Conservation (phyloP, 441 rosid species). For the Arabidopsis hybrid region DNA sequence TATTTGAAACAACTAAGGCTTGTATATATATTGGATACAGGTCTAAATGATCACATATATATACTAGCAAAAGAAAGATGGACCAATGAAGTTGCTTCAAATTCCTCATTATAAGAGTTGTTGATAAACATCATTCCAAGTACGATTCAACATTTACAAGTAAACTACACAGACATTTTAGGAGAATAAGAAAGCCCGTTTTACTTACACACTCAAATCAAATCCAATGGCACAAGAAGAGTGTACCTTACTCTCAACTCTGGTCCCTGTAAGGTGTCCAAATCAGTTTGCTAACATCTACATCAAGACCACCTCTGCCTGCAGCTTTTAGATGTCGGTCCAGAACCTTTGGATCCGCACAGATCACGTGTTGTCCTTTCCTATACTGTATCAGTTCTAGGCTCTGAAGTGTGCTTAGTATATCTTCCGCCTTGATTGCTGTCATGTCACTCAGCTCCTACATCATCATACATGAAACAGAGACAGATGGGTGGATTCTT, state of each 20-base stretch:
- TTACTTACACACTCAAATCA: constrained; percentile 22
- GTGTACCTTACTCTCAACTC: constrained; percentile 48
- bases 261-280: constrained; percentile 99
- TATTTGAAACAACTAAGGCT: not conserved
- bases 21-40: not conserved
- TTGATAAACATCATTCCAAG: constrained; percentile 10
- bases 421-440: constrained; percentile 95
- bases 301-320: constrained; percentile 96
- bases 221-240: not conserved
- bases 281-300: constrained; percentile 93
- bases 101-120: not conserved
- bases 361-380: constrained; percentile 96
- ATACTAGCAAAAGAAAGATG: not conserved
- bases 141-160: constrained; percentile 27
- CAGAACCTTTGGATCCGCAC: constrained; percentile 96
- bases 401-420: constrained; percentile 90
- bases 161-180: constrained; percentile 11
- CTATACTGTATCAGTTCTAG: constrained; percentile 95
- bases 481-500: constrained; percentile 4
- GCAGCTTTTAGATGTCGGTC: constrained; percentile 99
- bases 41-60: not conserved
- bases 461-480: constrained; percentile 4
- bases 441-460: constrained; percentile 99
- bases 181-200: not conserved
- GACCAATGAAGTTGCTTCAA: constrained; percentile 9